Evolutionary conservation across 2,329 filamentous ascomycete genomes (phyloP), one percentile per base, ranked within the genome.

Genomic region (Hypomyces perniciosus): DNA sequence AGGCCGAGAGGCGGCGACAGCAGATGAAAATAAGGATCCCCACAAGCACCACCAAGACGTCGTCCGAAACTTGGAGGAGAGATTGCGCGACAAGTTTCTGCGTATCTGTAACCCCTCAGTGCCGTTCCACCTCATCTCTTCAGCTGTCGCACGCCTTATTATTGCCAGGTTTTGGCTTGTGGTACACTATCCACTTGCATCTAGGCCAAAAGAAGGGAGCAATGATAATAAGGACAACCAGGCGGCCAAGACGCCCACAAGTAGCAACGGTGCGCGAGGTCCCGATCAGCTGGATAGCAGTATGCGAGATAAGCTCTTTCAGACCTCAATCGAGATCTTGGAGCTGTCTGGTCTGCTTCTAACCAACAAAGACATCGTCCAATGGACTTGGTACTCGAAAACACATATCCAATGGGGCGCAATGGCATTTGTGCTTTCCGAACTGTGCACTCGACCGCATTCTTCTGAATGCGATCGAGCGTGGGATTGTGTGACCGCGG

Each of bases 391-490:
- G 83, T 70, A 84, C 0, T 84, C 83, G 68, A 71, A 73, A 27
- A 83, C 80, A 1, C 82, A 84, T 51, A 77, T 82, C 57, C 83
- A 85, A 59, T 85, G 81, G 81, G 80, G 84, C 59, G 78, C 80
- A 2, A 71, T 84, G 35, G 80, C 80, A 1, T 84, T 82, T 59
- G 72, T 83, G 6, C 68, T 84, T 8, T 78, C 78, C 2, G 79
- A 84, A 57, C 69, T 85, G 0, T 83, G 79, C 56, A 20, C 20
- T 20, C 20, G 20, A 20, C 20, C 20, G 20, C 20, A 20, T 20
- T 20, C 20, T 20, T 20, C 20, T 20, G 20, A 20, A 20, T 20
- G 20, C 20, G 20, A 20, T 20, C 20, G 20, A 20, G 20, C 20
- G 20, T 20, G 20, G 20, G 20, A 20, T 20, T 20, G 20, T 20